Conservation (phyloP, 441 rosid species). For the Gossypium aridum region DNA sequence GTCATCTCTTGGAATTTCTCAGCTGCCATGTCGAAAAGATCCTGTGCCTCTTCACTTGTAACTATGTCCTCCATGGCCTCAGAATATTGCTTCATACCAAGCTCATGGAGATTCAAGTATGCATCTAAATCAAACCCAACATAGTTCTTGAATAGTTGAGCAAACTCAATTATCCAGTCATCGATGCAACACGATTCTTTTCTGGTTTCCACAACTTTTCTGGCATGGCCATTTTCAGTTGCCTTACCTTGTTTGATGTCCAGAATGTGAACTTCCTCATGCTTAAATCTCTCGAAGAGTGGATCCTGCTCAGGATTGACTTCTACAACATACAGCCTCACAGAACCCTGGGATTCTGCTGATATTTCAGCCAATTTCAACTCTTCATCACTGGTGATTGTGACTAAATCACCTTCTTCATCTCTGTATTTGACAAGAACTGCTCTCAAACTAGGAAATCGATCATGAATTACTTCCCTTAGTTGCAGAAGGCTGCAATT, state of each 20-base stretch:
- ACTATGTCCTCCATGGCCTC: conserved; percentile 72
- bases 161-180: conserved; percentile 60
- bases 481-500: conserved; percentile 52
- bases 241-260: conserved; percentile 11
- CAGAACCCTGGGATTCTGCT: conserved; percentile 30
- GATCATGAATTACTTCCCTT: conserved; percentile 50
- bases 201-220: conserved; percentile 19
- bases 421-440: conserved; percentile 62
- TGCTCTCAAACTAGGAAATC: conserved; percentile 48
- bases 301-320: conserved; percentile 59
- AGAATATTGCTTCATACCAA: conserved; percentile 54
- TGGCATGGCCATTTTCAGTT: conserved; percentile 22
- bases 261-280: conserved; percentile 20
- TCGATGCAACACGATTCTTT: conserved; percentile 33
- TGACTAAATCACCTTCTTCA: conserved; percentile 67
- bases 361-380: conserved; percentile 52
- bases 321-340: conserved; percentile 44
- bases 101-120: conserved; percentile 56
- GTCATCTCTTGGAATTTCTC: conserved; percentile 62
- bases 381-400: conserved; percentile 61
- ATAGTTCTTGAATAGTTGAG: conserved; percentile 48
- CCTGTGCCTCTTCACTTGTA: conserved; percentile 65
- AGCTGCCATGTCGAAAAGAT: conserved; percentile 47
- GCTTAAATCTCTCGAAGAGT: conserved; percentile 31
- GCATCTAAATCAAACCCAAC: conserved; percentile 49